Evolutionary conservation across 2,329 filamentous ascomycete genomes (phyloP).

Genomic region (Catunica adiposa): DNA sequence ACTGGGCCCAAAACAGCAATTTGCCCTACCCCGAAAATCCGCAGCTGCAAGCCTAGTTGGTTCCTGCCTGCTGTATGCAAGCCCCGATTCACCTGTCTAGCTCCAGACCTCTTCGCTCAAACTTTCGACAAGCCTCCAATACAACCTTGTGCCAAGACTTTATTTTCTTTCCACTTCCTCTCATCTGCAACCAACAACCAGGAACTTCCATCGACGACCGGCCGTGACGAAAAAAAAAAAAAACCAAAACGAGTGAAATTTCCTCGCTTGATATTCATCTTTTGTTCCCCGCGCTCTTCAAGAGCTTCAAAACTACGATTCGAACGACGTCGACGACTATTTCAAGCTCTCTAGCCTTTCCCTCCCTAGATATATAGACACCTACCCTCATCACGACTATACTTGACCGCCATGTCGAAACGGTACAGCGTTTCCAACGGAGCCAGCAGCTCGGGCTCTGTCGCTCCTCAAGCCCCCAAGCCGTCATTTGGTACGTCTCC

Average conservation of each 20-base stretch:
- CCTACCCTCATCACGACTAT: not conserved
- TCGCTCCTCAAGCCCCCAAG: conserved; percentile 1
- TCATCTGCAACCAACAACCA: not conserved
- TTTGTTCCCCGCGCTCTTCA: not conserved
- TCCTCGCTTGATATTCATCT: not conserved
- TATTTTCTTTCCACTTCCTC: not conserved
- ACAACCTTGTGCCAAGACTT: not conserved
- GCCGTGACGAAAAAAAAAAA: not conserved
- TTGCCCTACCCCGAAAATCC: not conserved
- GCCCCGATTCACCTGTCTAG: not conserved
- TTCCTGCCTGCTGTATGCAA: not conserved
- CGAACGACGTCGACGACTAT: not conserved
- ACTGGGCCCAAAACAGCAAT: not conserved
- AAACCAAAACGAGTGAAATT: too few species aligned
- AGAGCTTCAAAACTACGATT: not conserved
- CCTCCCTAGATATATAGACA: not conserved
- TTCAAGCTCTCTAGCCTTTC: not conserved
- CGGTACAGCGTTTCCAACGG: conserved; percentile 31
- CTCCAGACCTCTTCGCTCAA: not conserved
- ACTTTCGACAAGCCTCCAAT: not conserved
- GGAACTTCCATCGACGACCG: not conserved
- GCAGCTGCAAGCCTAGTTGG: not conserved
- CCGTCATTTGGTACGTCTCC: conserved; percentile 20
- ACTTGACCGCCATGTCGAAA: conserved; percentile 42
- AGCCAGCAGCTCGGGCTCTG: conserved; percentile 26